These are phyloP conservation scores for Fusarium praegraminearum DNA, from an alignment of 2,329 filamentous ascomycete species.

Conservation along the genomic window DNA sequence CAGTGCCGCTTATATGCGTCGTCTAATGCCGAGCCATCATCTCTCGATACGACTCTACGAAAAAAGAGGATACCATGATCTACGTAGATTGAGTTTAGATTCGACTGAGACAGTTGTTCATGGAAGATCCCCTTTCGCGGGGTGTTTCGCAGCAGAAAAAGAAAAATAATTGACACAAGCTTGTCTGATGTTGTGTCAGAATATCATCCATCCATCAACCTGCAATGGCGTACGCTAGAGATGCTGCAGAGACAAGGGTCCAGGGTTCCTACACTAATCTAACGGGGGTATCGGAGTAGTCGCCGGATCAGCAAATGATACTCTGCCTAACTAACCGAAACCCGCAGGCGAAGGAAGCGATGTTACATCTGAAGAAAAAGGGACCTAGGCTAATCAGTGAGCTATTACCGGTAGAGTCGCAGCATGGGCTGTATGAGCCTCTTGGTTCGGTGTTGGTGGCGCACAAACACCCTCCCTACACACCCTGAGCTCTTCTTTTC, in stretches of 20 bases:
- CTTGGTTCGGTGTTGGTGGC: conserved; percentile 24
- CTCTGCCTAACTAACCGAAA: background rate
- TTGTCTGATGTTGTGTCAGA: background rate
- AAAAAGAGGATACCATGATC: background rate
- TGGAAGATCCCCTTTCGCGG: background rate
- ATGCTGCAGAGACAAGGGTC: background rate
- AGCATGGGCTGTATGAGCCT: background rate
- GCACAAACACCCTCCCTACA: conserved; percentile 5
- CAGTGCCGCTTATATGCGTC: background rate
- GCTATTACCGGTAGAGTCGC: background rate
- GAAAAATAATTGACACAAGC: background rate
- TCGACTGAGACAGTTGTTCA: rapidly evolving
- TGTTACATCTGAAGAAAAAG: background rate
- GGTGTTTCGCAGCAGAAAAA: background rate
- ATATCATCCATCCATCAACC: too few relatives aligned
- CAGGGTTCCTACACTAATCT: background rate
- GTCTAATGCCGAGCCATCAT: background rate
- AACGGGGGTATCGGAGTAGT: conserved; percentile 12
- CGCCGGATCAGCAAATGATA: conserved; percentile 26
- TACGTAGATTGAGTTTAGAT: background rate
- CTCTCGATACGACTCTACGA: background rate
- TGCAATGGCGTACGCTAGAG: background rate
- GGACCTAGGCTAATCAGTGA: background rate
- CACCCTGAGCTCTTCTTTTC: background rate
- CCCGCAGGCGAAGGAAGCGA: background rate